Evolutionary conservation across 371 early-diverging fungal genomes (phyloP), one percentile per base, ranked within the genome.

Genomic region (Mucor circinelloides): DNA sequence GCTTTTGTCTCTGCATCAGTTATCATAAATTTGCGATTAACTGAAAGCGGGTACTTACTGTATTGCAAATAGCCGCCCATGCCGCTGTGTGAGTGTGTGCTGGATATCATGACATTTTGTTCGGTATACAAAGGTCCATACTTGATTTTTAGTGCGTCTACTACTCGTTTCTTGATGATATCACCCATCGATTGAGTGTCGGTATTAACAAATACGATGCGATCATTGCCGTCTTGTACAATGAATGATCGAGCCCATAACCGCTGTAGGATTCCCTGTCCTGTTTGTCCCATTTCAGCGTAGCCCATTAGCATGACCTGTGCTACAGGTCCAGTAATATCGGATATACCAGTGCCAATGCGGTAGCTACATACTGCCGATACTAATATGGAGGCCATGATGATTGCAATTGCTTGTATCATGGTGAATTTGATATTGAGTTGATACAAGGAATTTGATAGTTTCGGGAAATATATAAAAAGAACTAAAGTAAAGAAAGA

Each of bases 81-180:
- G 3, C 79, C 78, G 61, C 82, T 78, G 63, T 91, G 91, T 7
- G 87, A 85, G 73, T 91, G 91, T 12, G 88, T 90, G 34, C 86
- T 87, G 1, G 88, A 86, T 6, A 90, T 66, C 84, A 87, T 82
- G 25, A 91, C 75, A 70, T 91, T 91, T 17, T 82, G 64, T 28
- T 75, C 77, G 7, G 73, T 78, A 38, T 75, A 83, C 3, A 70
- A 25, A 36, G 54, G 28, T 3, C 76, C 78, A 64, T 64, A 75
- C 9, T 42, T 56, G 6, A 3, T 30, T 66, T 78, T 72, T 13
- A 80, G 67, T 34, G 31, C 30, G 15, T 79, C 31, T 3, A 85
- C 59, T 0, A 81, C 80, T 28, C 75, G 69, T 27, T 75, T 66
- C 36, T 79, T 77, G 30, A 80, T 71, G 32, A 76, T 71, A 27